Base-by-base conservation (phyloP, 2,329 filamentous ascomycete species). In the Truncatella angustata region DNA sequence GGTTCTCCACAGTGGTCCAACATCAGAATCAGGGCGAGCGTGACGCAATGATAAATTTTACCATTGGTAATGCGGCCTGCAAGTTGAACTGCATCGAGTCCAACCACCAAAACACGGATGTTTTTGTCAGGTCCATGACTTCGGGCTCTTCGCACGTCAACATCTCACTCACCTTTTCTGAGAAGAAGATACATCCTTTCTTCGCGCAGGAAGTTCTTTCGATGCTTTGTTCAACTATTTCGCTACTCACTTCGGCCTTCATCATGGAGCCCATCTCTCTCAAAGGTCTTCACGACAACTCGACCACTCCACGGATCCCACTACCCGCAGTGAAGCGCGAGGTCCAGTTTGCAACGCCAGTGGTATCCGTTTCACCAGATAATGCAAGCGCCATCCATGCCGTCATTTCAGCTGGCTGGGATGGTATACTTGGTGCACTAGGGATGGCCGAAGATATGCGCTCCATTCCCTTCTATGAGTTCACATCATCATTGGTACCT, bases 1-100 rank as follows among this genome's bases (percentile, higher is more conserved):
- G 72, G 1, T 79, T 82, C 63, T 79, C 78, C 64, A 79, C 77
- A 3, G 65, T 82, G 2, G 73, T 84, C 2, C 75, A 81, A 45
- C 79, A 84, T 54, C 71, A 76, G 35, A 67, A 70, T 54, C 67
- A 71, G 12, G 70, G 73, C 40, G 71, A 71, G 4, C 66, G 70
- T 5, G 69, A 68, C 4, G 72, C 71, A 6, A 60, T 65, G 10
- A 65, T 67, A 34, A 61, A 64, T 12, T 74, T 80, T 58, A 72
- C 73, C 53, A 70, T 81, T 2, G 76, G 73, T 2, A 64, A 70
- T 14, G 71, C 74, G 2, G 66, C 68, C 0, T 80, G 78, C 61
- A 74, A 70, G 16, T 71, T 80, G 37, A 67, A 62, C 32, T 63
- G 73, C 39, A 55, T 73, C 2, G 73, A 76, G 53, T 63, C 75